phyloP scores from a whole-genome alignment of 495 filamentous ascomycete species.

The Apiosordaria backusii region DNA sequence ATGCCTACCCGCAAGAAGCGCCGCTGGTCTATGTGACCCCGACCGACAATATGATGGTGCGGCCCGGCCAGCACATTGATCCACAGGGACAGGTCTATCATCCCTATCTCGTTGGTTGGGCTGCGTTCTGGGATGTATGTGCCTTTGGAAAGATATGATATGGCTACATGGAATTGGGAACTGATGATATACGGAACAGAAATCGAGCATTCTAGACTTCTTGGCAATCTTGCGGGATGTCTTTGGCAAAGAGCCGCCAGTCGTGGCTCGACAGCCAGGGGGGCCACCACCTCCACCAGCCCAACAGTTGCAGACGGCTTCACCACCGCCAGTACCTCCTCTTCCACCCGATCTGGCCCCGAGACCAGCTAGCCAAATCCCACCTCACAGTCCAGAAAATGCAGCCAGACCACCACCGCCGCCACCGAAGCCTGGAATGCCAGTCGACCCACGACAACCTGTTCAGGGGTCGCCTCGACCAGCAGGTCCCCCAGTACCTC shows the following conservation, averaged over 20 bases:
- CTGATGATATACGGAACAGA: conserved; percentile 50
- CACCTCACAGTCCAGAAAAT: conserved; percentile 14
- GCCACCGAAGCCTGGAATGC: conserved; percentile 42
- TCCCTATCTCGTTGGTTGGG: conserved; percentile 89
- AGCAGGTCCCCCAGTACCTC: conserved; percentile 36
- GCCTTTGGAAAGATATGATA: not conserved
- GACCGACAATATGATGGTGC: conserved; percentile 80
- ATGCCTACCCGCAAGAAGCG: conserved; percentile 79
- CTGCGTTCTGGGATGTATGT: conserved; percentile 86
- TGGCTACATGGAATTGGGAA: not conserved
- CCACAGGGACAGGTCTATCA: conserved; percentile 94
- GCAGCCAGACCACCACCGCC: conserved; percentile 38
- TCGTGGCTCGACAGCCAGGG: conserved; percentile 67
- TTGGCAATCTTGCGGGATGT: conserved; percentile 78
- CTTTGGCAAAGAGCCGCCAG: conserved; percentile 92
- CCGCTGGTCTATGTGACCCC: conserved; percentile 87
- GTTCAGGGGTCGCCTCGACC: conserved; percentile 7
- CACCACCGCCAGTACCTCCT: conserved; percentile 42
- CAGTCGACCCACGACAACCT: conserved; percentile 27
- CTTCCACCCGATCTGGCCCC: conserved; percentile 35
- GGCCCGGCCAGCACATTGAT: conserved; percentile 91
- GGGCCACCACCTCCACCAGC: conserved; percentile 39
- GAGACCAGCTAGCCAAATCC: conserved; percentile 18
- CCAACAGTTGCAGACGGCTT: conserved; percentile 24
- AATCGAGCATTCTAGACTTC: conserved; percentile 76